These are phyloP conservation scores for Colletotrichum sp. DNA, from an alignment of 2,329 filamentous ascomycete genomes.

Conservation along the genomic window DNA sequence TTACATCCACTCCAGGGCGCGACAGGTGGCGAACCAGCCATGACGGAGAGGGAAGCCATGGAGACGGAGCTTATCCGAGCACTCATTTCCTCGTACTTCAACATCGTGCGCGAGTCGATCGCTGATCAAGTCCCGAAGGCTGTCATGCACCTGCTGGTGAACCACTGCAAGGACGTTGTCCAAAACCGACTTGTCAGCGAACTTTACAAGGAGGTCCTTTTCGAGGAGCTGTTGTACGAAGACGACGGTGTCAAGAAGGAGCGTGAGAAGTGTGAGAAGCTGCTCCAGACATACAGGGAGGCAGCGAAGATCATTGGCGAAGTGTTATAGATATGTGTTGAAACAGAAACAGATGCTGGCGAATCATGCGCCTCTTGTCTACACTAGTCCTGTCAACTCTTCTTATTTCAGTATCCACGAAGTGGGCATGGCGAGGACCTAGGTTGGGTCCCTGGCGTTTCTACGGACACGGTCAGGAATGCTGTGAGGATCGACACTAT, in stretches of 20 bases:
- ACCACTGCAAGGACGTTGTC: constrained; percentile 97
- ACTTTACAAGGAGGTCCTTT: constrained; percentile 89
- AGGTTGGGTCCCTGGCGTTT: background rate
- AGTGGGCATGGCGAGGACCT: background rate
- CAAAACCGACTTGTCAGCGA: constrained; percentile 96
- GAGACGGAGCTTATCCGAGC: constrained; percentile 97
- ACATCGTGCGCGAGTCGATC: constrained; percentile 98
- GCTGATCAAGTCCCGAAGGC: constrained; percentile 98
- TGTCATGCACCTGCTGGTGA: constrained; percentile 97
- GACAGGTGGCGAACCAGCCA: constrained; percentile 75
- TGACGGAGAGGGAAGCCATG: constrained; percentile 95
- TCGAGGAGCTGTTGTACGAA: constrained; percentile 93
- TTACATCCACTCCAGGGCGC: constrained; percentile 44
- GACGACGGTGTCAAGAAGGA: constrained; percentile 98
- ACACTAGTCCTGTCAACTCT: background rate
- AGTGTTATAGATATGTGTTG: constrained; percentile 67
- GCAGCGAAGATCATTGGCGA: constrained; percentile 98
- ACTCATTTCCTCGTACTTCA: constrained; percentile 98
- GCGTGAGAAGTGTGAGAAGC: constrained; percentile 96
- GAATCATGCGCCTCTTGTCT: background rate
- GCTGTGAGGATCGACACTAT: background rate
- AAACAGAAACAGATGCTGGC: constrained; percentile 6
- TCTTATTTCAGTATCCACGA: background rate
- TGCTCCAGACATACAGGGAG: constrained; percentile 94
- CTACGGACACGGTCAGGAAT: background rate